Percentiles rank a stretch among this genome's conserved stretches.
These are phyloP conservation scores for Serendipita sp. DNA, from an alignment of 768 basidiomycete genomes.

Conservation along the genomic window DNA sequence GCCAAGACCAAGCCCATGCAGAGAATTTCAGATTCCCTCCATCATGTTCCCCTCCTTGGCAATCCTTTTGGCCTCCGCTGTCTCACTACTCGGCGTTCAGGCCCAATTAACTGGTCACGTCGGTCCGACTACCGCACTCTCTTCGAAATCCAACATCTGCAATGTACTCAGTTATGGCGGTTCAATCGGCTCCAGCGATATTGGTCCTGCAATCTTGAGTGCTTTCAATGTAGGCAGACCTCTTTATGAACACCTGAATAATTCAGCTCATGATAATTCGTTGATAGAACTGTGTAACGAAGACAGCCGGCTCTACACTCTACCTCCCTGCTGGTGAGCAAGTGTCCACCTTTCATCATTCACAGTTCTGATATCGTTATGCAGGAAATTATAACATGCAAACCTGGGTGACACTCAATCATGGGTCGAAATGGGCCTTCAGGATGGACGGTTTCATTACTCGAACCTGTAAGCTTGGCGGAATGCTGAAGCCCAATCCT, in stretches of 20 bases:
- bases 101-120: conserved; percentile 17
- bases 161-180: conserved; percentile 20
- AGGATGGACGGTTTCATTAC: conserved; percentile 19
- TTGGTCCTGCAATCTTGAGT: conserved; percentile 18
- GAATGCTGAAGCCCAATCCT: background rate
- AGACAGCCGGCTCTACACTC: conserved; percentile 14
- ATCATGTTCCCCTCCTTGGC: too few relatives aligned
- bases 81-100: background rate
- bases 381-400: conserved; percentile 12
- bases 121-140: conserved; percentile 15
- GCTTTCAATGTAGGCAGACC: conserved; percentile 15
- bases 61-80: too few relatives aligned
- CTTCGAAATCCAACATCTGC: conserved; percentile 16
- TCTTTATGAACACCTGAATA: conserved; percentile 16
- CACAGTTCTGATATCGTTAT: background rate
- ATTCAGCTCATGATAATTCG: conserved; percentile 15
- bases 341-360: background rate
- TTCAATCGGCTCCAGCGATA: conserved; percentile 17
- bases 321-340: conserved; percentile 18
- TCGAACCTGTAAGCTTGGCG: conserved; percentile 13
- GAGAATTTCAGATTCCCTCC: too few relatives aligned
- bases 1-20: too few relatives aligned
- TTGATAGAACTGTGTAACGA: conserved; percentile 18
- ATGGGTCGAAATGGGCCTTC: conserved; percentile 13
- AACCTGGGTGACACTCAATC: conserved; percentile 20